Evolutionary conservation across 441 rosid genomes (phyloP), one percentile per base, ranked within the genome.

Genomic region (Gossypium lobatum): DNA sequence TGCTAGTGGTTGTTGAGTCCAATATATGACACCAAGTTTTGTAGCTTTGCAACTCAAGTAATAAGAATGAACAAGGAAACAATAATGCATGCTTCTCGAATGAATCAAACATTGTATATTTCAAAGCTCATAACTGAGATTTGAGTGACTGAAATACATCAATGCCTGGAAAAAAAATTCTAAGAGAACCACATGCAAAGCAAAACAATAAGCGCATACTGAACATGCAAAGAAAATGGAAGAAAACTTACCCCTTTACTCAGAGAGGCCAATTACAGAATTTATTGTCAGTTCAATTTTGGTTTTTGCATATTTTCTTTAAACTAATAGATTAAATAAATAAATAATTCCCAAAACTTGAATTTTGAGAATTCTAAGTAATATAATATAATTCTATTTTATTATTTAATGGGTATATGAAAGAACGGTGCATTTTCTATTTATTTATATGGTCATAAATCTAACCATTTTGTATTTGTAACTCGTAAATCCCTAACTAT

Each of bases 261-360:
- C 64, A 75, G 79, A 64, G 45, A 48, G 76, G 73, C 74, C 79
- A 76, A 55, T 77, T 76, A 39, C 37, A n/a, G 75, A 79, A 75
- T 75, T 31, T 31, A 31, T 5, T 75, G 63, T 57, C 73, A 57
- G 50, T 57, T 46, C 53, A 61, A 70, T 70, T 83, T 55, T 74
- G 68, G 58, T 57, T 76, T 74, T 70, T 16, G 55, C 63, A 20
- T 28, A 65, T 37, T 0, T 66, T 26, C 37, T 78, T 69, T 76
- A 64, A 53, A 74, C 75, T 62, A 61, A 46, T 21, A 31, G 72
- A 78, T 45, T 28, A 57, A 37, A 71, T 42, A 71, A 65, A 71
- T 28, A 71, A 65, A 71, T 28, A 77, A 65, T 18, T 23, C 42
- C 42, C 17, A 54, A 70, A 54, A 54, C 26, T 53, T 46, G 25